These are phyloP conservation scores for Boletales sp. DNA, from an alignment of 768 basidiomycete genomes.

Conservation along the genomic window DNA sequence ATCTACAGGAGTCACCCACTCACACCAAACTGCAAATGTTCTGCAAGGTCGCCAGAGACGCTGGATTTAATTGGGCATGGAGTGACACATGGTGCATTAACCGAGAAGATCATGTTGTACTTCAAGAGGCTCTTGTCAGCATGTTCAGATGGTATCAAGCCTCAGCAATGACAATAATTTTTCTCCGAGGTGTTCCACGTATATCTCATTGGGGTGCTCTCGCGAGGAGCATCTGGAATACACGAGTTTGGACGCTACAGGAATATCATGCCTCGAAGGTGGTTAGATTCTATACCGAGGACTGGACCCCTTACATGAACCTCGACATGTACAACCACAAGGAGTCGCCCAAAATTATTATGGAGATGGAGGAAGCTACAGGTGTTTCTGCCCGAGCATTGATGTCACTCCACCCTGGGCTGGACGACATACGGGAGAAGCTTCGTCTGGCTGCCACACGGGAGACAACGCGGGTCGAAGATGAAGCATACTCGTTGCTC, in stretches of 20 bases:
- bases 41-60: conserved; percentile 1
- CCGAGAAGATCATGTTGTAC: not conserved
- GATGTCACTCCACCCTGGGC: conserved; percentile 3
- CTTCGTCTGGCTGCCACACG: conserved; percentile 5
- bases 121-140: not conserved
- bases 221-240: conserved; percentile 1
- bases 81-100: conserved; percentile 3
- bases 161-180: not conserved
- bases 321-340: conserved; percentile 10
- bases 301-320: conserved; percentile 8
- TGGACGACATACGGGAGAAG: conserved; percentile 4
- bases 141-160: conserved; percentile 2
- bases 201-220: not conserved
- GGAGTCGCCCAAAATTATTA: not conserved
- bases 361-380: conserved; percentile 9
- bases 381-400: not conserved
- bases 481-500: conserved; percentile 9
- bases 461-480: conserved; percentile 6
- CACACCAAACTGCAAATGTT: not conserved
- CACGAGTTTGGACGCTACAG: conserved; percentile 1
- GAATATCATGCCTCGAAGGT: conserved; percentile 13
- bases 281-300: conserved; percentile 10
- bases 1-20: conserved; percentile 4
- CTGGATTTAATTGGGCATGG: conserved; percentile 7
- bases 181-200: not conserved